phyloP scores from a whole-genome alignment of 164 flowering plant species.

The Nelumbo lutea region DNA sequence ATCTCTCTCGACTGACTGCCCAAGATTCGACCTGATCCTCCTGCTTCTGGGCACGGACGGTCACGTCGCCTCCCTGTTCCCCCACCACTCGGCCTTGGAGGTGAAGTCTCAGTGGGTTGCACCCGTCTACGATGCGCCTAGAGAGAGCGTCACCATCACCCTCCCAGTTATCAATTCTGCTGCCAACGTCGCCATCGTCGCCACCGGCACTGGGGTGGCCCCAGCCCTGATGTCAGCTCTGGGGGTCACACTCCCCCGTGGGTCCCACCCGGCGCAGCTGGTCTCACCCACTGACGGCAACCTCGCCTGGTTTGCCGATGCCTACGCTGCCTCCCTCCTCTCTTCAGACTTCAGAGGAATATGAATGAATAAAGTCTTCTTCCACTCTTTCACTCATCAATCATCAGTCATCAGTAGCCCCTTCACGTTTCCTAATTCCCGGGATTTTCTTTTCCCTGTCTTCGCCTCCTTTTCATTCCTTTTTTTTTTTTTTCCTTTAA shows the following conservation, averaged over 20 bases:
- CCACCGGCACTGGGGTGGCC: constrained; percentile 18
- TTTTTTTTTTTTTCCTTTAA: too few relatives aligned
- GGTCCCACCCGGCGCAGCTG: constrained; percentile 21
- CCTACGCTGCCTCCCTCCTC: constrained; percentile 21
- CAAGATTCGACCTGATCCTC: background rate
- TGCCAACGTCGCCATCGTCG: constrained; percentile 29
- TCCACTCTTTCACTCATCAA: too few relatives aligned
- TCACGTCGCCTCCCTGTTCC: background rate
- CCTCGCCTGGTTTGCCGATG: constrained; percentile 32
- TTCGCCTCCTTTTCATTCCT: too few relatives aligned
- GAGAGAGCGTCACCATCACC: constrained; percentile 21
- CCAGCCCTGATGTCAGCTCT: constrained; percentile 15
- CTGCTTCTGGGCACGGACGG: background rate
- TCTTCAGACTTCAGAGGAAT: too few relatives aligned
- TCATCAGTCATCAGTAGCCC: too few relatives aligned
- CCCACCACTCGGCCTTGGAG: background rate
- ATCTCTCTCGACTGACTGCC: background rate
- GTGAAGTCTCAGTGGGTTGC: background rate
- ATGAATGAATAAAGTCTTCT: too few relatives aligned
- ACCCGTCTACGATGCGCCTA: background rate
- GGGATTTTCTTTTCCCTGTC: too few relatives aligned
- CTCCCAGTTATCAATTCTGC: constrained; percentile 38
- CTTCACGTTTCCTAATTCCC: too few relatives aligned
- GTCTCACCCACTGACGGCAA: constrained; percentile 21
- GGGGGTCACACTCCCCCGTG: constrained; percentile 8